phyloP scores from a whole-genome alignment of 2,329 filamentous ascomycete species.

The Diaporthe helianthi region DNA sequence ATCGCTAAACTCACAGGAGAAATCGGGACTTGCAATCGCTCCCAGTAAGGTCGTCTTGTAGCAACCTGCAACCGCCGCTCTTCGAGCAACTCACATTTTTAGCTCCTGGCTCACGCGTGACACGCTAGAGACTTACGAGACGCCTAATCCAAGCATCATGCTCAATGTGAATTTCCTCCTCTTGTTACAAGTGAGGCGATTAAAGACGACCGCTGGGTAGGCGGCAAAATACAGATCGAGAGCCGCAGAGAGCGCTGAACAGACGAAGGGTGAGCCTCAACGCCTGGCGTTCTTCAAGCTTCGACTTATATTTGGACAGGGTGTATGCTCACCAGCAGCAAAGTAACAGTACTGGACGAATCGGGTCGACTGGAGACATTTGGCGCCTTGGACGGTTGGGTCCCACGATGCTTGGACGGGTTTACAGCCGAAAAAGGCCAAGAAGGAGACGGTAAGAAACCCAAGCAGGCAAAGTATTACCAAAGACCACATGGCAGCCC shows the following conservation, averaged over 20 bases:
- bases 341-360: slow-evolving; percentile 9
- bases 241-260: slow-evolving; percentile 14
- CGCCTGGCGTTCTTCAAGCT: neutral
- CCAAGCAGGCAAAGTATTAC: slow-evolving; percentile 1
- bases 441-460: neutral
- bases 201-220: slow-evolving; percentile 4
- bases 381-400: neutral
- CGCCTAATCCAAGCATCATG: slow-evolving; percentile 13
- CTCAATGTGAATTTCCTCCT: slow-evolving; percentile 9
- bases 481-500: slow-evolving; percentile 6
- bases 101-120: neutral
- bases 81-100: neutral
- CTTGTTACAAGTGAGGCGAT: slow-evolving; percentile 2
- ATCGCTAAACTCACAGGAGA: neutral
- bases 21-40: slow-evolving; percentile 12
- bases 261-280: neutral
- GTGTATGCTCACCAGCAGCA: neutral
- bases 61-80: slow-evolving; percentile 6
- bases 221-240: slow-evolving; percentile 12
- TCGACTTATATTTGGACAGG: no score
- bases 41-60: slow-evolving; percentile 4
- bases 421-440: slow-evolving; percentile 3
- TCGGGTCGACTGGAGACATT: slow-evolving; percentile 7
- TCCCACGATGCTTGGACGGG: neutral
- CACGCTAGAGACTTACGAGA: neutral